Evolutionary conservation across 2,329 filamentous ascomycete species (phyloP).

Genomic region (Fusarium tanahbumbuense): DNA sequence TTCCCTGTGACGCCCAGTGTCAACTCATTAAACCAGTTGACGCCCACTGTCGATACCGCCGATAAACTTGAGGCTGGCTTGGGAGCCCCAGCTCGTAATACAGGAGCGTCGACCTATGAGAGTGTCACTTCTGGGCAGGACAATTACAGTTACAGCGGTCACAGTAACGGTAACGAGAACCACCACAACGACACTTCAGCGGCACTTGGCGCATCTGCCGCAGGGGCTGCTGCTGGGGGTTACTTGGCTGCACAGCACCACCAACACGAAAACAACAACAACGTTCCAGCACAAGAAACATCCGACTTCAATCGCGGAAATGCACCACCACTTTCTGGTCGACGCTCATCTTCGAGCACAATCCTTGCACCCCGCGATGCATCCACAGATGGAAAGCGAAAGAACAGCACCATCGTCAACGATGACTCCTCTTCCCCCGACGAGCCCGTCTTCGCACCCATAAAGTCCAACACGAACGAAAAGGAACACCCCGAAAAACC

Average conservation of each 20-base stretch:
- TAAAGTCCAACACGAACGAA: constrained; percentile 42
- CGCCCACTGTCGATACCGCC: constrained; percentile 14
- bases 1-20: constrained; percentile 43
- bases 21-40: constrained; percentile 19
- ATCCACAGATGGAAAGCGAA: not conserved
- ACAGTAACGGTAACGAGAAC: not conserved
- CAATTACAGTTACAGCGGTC: not conserved
- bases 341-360: constrained; percentile 28
- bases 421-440: constrained; percentile 2
- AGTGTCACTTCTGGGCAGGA: constrained; percentile 2
- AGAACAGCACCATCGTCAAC: not conserved
- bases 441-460: constrained; percentile 42
- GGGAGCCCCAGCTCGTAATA: constrained; percentile 1
- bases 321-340: not conserved
- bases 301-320: not conserved
- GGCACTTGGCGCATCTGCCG: constrained; percentile 8
- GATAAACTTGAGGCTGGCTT: constrained; percentile 30
- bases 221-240: constrained; percentile 2
- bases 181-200: not conserved
- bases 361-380: constrained; percentile 4
- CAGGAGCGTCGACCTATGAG: not conserved
- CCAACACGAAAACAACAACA: not conserved
- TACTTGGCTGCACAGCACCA: constrained; percentile 2
- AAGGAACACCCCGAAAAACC: constrained; percentile 29
- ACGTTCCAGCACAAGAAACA: not conserved